Evolutionary conservation across 768 basidiomycete species (phyloP).

Genomic region (Epithele typhae): DNA sequence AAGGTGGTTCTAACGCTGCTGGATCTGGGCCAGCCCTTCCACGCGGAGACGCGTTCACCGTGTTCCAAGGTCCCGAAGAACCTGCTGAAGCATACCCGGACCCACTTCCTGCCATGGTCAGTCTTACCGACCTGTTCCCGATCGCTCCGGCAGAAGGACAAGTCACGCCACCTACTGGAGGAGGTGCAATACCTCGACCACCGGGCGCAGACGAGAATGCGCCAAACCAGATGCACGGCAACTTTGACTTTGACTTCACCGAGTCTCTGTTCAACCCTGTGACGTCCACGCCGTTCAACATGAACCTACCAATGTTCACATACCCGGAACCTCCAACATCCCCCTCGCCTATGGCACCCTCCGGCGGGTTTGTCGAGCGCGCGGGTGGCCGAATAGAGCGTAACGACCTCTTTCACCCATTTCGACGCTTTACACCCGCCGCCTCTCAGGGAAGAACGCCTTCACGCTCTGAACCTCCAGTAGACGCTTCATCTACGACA

Average conservation of each 20-base stretch:
- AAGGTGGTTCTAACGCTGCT: neutral
- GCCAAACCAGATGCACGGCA: neutral
- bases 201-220: slow-evolving; percentile 11
- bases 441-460: neutral
- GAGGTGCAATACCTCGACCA: slow-evolving; percentile 5
- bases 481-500: neutral
- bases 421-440: slow-evolving; percentile 3
- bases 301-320: slow-evolving; percentile 12
- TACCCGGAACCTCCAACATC: slow-evolving; percentile 53
- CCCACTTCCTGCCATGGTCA: slow-evolving; percentile 45
- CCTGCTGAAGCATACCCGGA: slow-evolving; percentile 18
- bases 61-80: slow-evolving; percentile 43
- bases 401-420: slow-evolving; percentile 21
- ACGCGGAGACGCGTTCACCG: slow-evolving; percentile 36
- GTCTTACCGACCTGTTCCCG: slow-evolving; percentile 49
- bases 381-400: slow-evolving; percentile 22
- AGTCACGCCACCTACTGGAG: neutral
- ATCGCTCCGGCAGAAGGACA: slow-evolving; percentile 27
- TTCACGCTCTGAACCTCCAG: slow-evolving; percentile 11
- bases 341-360: slow-evolving; percentile 42
- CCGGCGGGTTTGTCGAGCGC: slow-evolving; percentile 21
- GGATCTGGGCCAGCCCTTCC: neutral
- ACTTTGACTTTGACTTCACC: slow-evolving; percentile 25
- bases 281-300: slow-evolving; percentile 23
- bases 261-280: slow-evolving; percentile 19